A percentile compares a stretch with the other conserved stretches of the same genome.
Conservation (phyloP, 371 early-diverging fungal genomes). For the Mucor circinelloides region DNA sequence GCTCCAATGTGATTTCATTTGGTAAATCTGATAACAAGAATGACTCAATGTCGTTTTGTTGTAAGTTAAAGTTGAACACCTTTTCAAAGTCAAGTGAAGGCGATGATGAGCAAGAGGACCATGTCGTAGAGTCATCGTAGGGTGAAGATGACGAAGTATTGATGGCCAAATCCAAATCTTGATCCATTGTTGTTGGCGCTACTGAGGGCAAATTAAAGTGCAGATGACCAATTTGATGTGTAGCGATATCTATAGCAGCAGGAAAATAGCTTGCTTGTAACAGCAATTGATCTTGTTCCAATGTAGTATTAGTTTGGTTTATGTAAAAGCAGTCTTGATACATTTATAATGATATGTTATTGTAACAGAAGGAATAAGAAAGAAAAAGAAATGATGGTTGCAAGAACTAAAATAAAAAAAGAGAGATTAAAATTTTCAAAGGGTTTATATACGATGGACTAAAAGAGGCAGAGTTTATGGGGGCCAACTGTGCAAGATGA, state of each 20-base stretch:
- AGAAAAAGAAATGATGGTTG: not conserved
- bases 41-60: not conserved
- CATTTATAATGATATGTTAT: not conserved
- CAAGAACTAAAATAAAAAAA: not conserved
- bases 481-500: not conserved
- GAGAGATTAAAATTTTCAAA: not conserved
- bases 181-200: not conserved
- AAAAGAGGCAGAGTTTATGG: not conserved
- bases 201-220: not conserved
- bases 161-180: not conserved
- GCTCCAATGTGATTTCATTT: not conserved
- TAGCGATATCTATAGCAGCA: not conserved
- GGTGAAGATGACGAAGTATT: not conserved
- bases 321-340: constrained; percentile 2
- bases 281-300: not conserved
- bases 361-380: not conserved
- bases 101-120: not conserved
- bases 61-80: not conserved
- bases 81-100: not conserved
- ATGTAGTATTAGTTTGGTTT: not conserved
- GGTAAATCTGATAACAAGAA: not conserved
- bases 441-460: not conserved
- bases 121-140: not conserved
- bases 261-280: not conserved
- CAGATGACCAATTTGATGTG: not conserved